A percentile compares a stretch with the other conserved stretches of the same genome.
Conservation (phyloP, 768 basidiomycete genomes). For the Hypsizygus marmoreus region DNA sequence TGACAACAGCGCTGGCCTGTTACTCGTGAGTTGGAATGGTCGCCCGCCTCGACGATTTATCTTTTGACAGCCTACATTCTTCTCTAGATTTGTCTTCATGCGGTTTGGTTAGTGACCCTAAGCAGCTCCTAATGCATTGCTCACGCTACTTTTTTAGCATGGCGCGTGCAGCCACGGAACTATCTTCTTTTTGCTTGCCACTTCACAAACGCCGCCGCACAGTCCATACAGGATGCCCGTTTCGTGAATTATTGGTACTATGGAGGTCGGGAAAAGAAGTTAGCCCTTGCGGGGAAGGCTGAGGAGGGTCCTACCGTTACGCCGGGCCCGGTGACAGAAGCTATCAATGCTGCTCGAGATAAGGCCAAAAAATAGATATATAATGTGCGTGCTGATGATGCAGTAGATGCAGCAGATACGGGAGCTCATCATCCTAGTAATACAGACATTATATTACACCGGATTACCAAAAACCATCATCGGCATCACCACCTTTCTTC, state of each 20-base stretch:
- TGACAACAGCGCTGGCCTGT: conserved; percentile 86
- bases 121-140: no score
- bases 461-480: conserved; percentile 79
- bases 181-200: conserved; percentile 96
- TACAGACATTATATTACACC: conserved; percentile 21
- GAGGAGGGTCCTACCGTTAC: conserved; percentile 28
- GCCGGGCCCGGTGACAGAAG: conserved; percentile 49
- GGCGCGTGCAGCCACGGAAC: conserved; percentile 94
- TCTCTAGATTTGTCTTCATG: conserved; percentile 79
- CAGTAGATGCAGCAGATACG: conserved; percentile 17
- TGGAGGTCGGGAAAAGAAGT: conserved; percentile 80
- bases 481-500: conserved; percentile 67
- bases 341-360: conserved; percentile 44
- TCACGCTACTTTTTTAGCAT: conserved; percentile 76
- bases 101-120: conserved; percentile 70
- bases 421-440: conserved; percentile 22
- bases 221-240: conserved; percentile 78
- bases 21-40: conserved; percentile 83
- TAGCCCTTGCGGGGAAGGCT: conserved; percentile 34
- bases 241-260: conserved; percentile 91
- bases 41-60: conserved; percentile 6
- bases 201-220: conserved; percentile 86
- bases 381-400: conserved; percentile 17
- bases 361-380: conserved; percentile 39
- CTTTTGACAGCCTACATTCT: conserved; percentile 10